Evolutionary conservation across 768 basidiomycete species (phyloP).

Genomic region (Pholiota microspora): DNA sequence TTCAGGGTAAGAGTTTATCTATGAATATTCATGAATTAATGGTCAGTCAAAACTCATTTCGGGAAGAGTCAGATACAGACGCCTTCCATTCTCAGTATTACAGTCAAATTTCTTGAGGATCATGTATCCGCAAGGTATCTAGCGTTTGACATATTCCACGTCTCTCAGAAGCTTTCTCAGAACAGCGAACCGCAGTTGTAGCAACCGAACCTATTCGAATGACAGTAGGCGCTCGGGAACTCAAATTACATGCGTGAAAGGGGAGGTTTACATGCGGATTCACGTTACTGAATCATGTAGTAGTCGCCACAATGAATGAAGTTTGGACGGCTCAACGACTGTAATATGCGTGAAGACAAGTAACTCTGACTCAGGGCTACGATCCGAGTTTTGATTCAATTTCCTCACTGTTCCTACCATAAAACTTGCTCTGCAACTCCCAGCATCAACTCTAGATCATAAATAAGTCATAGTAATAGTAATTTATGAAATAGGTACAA

Average conservation of each 20-base stretch:
- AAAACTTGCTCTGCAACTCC: too few species aligned
- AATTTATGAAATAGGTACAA: background rate
- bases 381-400: background rate
- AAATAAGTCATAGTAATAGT: too few species aligned
- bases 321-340: background rate
- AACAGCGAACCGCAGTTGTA: background rate
- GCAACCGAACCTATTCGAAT: background rate
- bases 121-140: too few species aligned
- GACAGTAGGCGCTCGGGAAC: background rate
- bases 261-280: constrained; percentile 11
- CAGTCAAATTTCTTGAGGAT: too few species aligned
- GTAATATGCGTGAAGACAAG: background rate
- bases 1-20: background rate
- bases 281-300: background rate
- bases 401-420: background rate
- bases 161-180: background rate
- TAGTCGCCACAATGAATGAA: too few species aligned
- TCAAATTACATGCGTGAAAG: constrained; percentile 7
- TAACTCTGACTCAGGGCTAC: background rate
- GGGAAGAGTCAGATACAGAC: background rate
- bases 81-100: too few species aligned
- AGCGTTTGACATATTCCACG: too few species aligned
- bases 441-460: too few species aligned
- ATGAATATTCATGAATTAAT: background rate
- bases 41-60: background rate